Base-by-base conservation (phyloP, 2,329 filamentous ascomycete genomes). In the Penicillium sp. region DNA sequence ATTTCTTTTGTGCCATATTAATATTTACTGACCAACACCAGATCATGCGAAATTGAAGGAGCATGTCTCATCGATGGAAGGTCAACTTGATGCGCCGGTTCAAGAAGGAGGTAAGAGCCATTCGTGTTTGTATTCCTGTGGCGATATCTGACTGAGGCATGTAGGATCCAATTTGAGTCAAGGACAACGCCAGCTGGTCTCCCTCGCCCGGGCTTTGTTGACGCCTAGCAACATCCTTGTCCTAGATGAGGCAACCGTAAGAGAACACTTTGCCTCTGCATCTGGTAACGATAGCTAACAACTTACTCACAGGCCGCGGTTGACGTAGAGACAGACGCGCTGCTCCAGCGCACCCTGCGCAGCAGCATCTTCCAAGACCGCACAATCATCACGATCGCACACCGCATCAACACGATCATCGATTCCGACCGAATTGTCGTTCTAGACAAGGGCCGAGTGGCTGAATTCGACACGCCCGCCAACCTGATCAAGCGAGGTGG, bases 301-400 rank as follows among this genome's bases (percentile, higher is more conserved):
- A 50, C 49, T 46, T 29, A n/a, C 51, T 49, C 49, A 53, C 57
- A 82, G 80, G 84, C 85, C 49, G 84, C 85, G n/a, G 85, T 87
- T 23, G 85, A 87, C 65, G 83, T 87, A 43, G 83, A 87, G 71
- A 87, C 85, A 1, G 83, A 87, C 69, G 81, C 82, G 42, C 74
- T 86, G 74, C 74, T 86, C 51, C 85, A 87, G 70, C 79, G 81
- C 33, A 86, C 84, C 18, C 70, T 87, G 44, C 79, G 84, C 51
- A 84, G 80, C 66, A 81, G 74, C 63, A 80, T 85, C 70, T 99
- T 99, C 76, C 82, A 86, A 56, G 90, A 96, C 73, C 85, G 90
- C 10, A 99, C 94, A 34, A 97, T 99, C 73, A 95, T 99, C 73
- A 99, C 94, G 1, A 96, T 99, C 66, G 94, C 94, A 24, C 94